Evolutionary conservation across 176 grass and related monocot species (phyloP).

Genomic region (Aegilops sharonensis): DNA sequence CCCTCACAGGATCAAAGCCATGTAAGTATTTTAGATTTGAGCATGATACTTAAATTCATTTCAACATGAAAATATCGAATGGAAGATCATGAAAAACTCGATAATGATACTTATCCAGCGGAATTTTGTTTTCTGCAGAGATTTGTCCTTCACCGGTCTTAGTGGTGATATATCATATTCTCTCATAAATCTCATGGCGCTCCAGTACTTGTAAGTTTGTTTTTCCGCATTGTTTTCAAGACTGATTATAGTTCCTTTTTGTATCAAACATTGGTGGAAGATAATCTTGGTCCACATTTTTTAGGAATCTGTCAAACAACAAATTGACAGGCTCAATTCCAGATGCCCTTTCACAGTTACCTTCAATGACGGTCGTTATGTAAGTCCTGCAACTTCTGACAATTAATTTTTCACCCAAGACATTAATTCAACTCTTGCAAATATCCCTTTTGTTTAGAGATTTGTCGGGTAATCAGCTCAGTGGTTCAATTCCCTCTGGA

Average conservation of each 20-base stretch:
- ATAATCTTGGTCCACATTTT: neutral
- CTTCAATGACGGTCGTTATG: constrained; percentile 42
- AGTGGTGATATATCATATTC: constrained; percentile 36
- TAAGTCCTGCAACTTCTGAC: constrained; percentile 23
- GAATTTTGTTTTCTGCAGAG: constrained; percentile 23
- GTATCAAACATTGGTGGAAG: neutral
- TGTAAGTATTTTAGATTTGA: constrained; percentile 31
- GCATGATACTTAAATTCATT: neutral
- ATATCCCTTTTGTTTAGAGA: constrained; percentile 27
- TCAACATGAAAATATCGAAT: neutral
- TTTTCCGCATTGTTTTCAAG: neutral
- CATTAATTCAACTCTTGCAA: neutral
- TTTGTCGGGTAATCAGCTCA: neutral
- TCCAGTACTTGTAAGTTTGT: constrained; percentile 46
- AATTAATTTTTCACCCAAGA: neutral
- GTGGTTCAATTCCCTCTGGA: neutral
- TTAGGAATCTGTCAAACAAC: constrained; percentile 63
- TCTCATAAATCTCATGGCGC: constrained; percentile 37
- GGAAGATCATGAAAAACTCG: too few species aligned
- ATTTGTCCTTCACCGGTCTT: constrained; percentile 36
- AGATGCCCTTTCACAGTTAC: constrained; percentile 38
- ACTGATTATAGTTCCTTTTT: neutral
- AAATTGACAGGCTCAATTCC: constrained; percentile 61
- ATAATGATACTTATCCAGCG: neutral
- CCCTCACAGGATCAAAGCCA: constrained; percentile 37